Base-by-base conservation (phyloP, 192 early-diverging fungal species). In the Entomortierella beljakovae region DNA sequence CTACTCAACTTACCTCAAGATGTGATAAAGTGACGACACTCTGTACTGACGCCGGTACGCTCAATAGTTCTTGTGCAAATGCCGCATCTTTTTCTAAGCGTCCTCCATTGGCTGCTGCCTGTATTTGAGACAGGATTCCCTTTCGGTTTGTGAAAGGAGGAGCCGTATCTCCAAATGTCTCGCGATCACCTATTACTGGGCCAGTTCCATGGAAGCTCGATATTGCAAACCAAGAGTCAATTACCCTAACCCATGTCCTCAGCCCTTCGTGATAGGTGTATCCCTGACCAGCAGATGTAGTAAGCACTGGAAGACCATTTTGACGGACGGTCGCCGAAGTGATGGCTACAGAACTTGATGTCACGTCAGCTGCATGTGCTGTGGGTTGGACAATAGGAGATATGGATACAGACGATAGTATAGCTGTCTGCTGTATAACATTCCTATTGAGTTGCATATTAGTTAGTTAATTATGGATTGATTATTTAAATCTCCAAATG, bases 221-320 rank as follows among this genome's bases (percentile, higher is more conserved):
- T n/a, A 68, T 64, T 29, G 81, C 81, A 53, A 84, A 88, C 83
- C 88, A 87, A 0, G 84, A 82, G 65, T 91, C 89, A 59, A 83
- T 81, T 20, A 93, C 82, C 53, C 89, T 84, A 35, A 91, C 86
- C 92, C 92, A 95, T 26, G 57, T 52, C 49, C 84, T 82, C 90
- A 94, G 90, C 15, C 64, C 80, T 7, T 81, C 67, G 66, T 91
- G 88, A 68, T 92, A 95, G 5, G 87, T 77, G 73, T 85, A 95
- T 23, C 84, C 83, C 48, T 93, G 85, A 9, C 84, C 83, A 11
- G 80, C 80, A 13, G 83, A 86, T 2, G 93, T 94, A 25, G 86
- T 87, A 0, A 95, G 61, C 9, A 94, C 29, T 0, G 92, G 90
- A 7, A 87, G 70, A 1, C 93, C 93, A 26, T 93, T 88, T 32